Evolutionary conservation across 2,329 filamentous ascomycete genomes (phyloP).

Genomic region (Aspergillus viridinutans): DNA sequence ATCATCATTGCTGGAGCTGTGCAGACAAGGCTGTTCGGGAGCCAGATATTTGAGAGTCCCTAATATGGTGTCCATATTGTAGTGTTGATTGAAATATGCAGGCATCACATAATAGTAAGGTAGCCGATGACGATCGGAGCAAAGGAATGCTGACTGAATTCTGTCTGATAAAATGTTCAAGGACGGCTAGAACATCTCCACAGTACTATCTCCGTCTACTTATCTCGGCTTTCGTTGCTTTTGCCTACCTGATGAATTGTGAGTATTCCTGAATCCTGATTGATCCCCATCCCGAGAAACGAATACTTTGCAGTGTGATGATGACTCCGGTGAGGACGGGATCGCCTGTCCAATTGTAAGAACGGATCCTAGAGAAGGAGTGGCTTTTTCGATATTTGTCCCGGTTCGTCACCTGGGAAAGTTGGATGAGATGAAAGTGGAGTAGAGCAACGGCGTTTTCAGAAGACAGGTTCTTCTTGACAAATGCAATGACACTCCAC

Average conservation of each 20-base stretch:
- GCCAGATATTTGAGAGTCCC: too few species aligned
- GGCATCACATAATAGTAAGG: too few species aligned
- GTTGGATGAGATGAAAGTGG: neutral
- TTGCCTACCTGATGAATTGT: neutral
- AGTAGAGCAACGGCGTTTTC: neutral
- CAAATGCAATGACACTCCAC: neutral
- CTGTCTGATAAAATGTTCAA: too few species aligned
- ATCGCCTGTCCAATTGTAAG: neutral
- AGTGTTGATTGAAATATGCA: too few species aligned
- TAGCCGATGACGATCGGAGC: too few species aligned
- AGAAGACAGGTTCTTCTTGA: neutral
- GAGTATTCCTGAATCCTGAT: neutral
- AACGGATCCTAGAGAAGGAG: neutral
- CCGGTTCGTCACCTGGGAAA: neutral
- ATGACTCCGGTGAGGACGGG: neutral
- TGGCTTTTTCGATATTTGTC: neutral
- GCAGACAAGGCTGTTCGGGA: too few species aligned
- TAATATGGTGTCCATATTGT: too few species aligned
- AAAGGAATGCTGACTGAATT: too few species aligned
- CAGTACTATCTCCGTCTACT: neutral
- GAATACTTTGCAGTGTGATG: neutral
- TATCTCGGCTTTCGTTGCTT: neutral
- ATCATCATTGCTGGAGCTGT: too few species aligned
- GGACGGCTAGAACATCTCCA: neutral
- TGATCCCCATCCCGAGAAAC: neutral